These are phyloP conservation scores for Kurtzmaniella fragi DNA, from an alignment of 805 yeast genomes.

Conservation along the genomic window DNA sequence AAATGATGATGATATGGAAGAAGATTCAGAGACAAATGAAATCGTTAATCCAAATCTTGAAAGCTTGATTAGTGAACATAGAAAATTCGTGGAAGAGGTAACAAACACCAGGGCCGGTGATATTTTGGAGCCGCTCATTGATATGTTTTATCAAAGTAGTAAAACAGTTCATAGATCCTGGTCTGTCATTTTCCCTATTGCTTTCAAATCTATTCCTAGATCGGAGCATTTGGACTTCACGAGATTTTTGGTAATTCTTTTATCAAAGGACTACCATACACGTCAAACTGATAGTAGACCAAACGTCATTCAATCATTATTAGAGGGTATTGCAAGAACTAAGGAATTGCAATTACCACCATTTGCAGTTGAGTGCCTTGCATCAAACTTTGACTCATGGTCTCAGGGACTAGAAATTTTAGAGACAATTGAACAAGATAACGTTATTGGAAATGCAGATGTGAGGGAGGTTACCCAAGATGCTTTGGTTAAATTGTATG, in stretches of 20 bases:
- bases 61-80: slow-evolving; percentile 21
- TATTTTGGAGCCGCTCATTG: slow-evolving; percentile 66
- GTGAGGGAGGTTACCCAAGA: slow-evolving; percentile 84
- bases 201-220: slow-evolving; percentile 66
- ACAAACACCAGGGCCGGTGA: slow-evolving; percentile 47
- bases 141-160: slow-evolving; percentile 76
- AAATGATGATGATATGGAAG: slow-evolving; percentile 21
- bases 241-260: slow-evolving; percentile 68
- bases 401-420: slow-evolving; percentile 79
- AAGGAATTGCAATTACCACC: slow-evolving; percentile 83
- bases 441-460: slow-evolving; percentile 62
- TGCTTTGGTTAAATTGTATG: slow-evolving; percentile 84
- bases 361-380: slow-evolving; percentile 83
- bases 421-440: slow-evolving; percentile 59
- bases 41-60: slow-evolving; percentile 9
- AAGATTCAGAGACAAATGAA: slow-evolving; percentile 17
- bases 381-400: slow-evolving; percentile 87
- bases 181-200: slow-evolving; percentile 78
- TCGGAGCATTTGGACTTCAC: slow-evolving; percentile 82
- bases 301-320: slow-evolving; percentile 77
- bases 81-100: slow-evolving; percentile 23
- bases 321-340: slow-evolving; percentile 79
- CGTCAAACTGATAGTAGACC: slow-evolving; percentile 84
- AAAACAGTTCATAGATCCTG: slow-evolving; percentile 79
- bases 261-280: slow-evolving; percentile 90